Conservation (phyloP, 106 monocot species). For the Platanthera guangdongensis region DNA sequence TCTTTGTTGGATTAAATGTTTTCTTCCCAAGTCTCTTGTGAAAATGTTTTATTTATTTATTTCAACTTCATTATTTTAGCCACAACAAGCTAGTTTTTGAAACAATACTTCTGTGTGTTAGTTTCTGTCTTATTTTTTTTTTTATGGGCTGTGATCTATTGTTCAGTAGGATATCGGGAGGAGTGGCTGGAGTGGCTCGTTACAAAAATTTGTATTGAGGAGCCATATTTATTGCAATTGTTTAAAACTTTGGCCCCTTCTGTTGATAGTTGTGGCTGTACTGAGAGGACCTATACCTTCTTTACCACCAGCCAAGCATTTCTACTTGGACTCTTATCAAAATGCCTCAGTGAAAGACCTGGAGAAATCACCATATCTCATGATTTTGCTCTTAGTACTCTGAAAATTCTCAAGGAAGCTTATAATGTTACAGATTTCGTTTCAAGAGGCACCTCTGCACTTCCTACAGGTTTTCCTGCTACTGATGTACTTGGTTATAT, state of each 20-base stretch:
- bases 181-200: slow-evolving; percentile 74
- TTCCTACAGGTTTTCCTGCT: slow-evolving; percentile 55
- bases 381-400: slow-evolving; percentile 33
- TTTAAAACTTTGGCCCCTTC: slow-evolving; percentile 29
- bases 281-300: slow-evolving; percentile 16
- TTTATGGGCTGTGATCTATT: background rate
- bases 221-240: slow-evolving; percentile 28
- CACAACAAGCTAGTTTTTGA: background rate
- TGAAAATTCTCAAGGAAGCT: slow-evolving; percentile 40
- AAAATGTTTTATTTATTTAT: background rate
- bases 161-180: slow-evolving; percentile 54
- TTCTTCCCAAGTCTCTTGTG: background rate
- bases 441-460: slow-evolving; percentile 24
- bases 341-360: slow-evolving; percentile 40
- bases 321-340: slow-evolving; percentile 48
- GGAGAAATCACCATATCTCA: slow-evolving; percentile 31
- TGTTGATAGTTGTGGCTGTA: background rate
- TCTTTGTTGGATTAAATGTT: background rate
- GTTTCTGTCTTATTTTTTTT: background rate
- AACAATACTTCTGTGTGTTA: background rate
- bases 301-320: slow-evolving; percentile 42
- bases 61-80: background rate
- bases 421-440: slow-evolving; percentile 37
- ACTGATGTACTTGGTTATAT: slow-evolving; percentile 71
- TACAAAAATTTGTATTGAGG: slow-evolving; percentile 65